phyloP scores from a whole-genome alignment of 1,284 basidiomycete species.

The Mycena sp. region DNA sequence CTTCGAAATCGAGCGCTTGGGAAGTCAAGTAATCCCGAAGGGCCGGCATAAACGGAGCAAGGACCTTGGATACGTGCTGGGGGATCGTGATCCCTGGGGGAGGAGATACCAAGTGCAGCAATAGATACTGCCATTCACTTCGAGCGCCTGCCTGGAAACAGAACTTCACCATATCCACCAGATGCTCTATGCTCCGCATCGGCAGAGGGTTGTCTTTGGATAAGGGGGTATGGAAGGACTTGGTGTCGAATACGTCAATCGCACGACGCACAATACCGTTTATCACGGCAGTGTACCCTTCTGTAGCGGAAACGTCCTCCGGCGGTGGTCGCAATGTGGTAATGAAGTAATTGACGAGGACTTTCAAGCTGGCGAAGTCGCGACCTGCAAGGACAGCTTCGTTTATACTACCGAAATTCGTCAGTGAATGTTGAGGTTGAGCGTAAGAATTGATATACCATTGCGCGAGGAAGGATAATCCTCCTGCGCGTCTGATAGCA shows the following conservation, averaged over 20 bases:
- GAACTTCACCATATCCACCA: slow-evolving; percentile 3
- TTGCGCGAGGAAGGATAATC: not conserved
- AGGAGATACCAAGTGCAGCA: not conserved
- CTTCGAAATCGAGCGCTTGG: not conserved
- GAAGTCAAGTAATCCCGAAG: not conserved
- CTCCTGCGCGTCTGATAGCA: slow-evolving; percentile 2
- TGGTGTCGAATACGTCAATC: slow-evolving; percentile 7
- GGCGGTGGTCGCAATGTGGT: not conserved
- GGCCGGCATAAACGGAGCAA: not conserved
- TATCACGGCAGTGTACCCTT: not conserved
- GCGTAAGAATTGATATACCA: not conserved
- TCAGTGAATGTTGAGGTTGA: not conserved
- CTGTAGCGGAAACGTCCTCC: not conserved
- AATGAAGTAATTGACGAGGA: not conserved
- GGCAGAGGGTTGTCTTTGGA: not conserved
- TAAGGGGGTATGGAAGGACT: not conserved
- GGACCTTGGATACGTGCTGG: slow-evolving; percentile 8
- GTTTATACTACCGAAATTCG: not conserved
- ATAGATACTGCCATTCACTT: not conserved
- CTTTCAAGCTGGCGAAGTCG: not conserved
- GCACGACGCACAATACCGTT: not conserved
- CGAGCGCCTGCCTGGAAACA: not conserved
- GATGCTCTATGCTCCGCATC: not conserved
- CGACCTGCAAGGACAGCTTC: not conserved
- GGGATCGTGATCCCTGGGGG: not conserved